phyloP scores from a whole-genome alignment of 2,329 filamentous ascomycete species.

The Plenodomus tracheiphilus region DNA sequence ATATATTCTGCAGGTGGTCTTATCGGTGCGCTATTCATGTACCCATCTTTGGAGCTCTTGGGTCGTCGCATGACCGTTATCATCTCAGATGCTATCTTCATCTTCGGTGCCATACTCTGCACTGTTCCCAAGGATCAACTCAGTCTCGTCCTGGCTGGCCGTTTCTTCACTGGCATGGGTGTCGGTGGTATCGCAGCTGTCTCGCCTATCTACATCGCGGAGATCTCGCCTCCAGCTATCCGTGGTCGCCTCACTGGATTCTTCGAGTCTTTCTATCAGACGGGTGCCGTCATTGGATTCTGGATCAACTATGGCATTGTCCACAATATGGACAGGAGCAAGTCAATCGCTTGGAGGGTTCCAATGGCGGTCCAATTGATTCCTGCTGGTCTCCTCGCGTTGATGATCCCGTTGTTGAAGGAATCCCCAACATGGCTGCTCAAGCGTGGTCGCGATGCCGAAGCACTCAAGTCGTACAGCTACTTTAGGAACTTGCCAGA shows the following conservation, averaged over 20 bases:
- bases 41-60: slow-evolving; percentile 49
- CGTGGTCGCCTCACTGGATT: slow-evolving; percentile 67
- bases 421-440: slow-evolving; percentile 41
- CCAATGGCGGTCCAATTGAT: slow-evolving; percentile 58
- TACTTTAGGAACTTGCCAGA: slow-evolving; percentile 52
- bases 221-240: slow-evolving; percentile 61
- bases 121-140: slow-evolving; percentile 41
- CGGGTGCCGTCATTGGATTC: slow-evolving; percentile 56
- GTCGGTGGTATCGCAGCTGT: slow-evolving; percentile 46
- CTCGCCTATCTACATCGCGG: slow-evolving; percentile 43
- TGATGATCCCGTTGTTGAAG: slow-evolving; percentile 39
- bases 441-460: slow-evolving; percentile 37
- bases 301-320: slow-evolving; percentile 49
- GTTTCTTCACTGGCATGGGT: slow-evolving; percentile 45
- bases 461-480: slow-evolving; percentile 47
- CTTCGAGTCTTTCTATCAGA: slow-evolving; percentile 68
- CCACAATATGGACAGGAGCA: slow-evolving; percentile 47
- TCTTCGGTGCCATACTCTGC: slow-evolving; percentile 46
- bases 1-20: slow-evolving; percentile 56
- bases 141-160: slow-evolving; percentile 48
- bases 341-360: slow-evolving; percentile 64
- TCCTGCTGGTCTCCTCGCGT: slow-evolving; percentile 42
- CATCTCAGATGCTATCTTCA: slow-evolving; percentile 51
- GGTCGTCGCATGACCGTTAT: slow-evolving; percentile 57
- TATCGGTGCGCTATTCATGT: slow-evolving; percentile 56